Evolutionary conservation across 116 monocot species (phyloP), one percentile per base, ranked within the genome.

Genomic region (Thalassia testudinum): DNA sequence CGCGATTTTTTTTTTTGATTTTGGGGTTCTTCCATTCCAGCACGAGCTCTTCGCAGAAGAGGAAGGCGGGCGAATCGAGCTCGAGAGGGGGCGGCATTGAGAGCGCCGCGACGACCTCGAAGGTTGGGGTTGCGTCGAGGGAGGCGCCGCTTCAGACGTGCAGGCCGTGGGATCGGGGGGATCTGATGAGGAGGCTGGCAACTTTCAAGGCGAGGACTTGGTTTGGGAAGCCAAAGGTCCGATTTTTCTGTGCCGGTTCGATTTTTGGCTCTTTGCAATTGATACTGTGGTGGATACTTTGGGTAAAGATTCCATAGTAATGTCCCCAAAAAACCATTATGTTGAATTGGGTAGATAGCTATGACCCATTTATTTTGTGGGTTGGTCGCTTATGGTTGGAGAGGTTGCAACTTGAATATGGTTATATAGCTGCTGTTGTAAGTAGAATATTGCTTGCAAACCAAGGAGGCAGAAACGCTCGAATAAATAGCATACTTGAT

Each of bases 141-240:
- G 66, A 56, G 30, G 40, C 43, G 60, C 40, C 68, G 6, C 52
- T 65, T 0, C 69, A 59, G 26, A 21, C 58, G 2, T 95, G 95
- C 67, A 73, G 85, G 57, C 95, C 95, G 45, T 95, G 95, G 95
- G 95, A 95, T 66, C 84, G 95, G 12, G 66, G 65, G 24, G 95
- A 88, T 79, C 66, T 95, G 26, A 70, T 79, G 62, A 70, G 78
- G 49, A 58, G 88, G 37, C 48, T 95, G 42, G 68, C 82, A 3
- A 85, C 88, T 3, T 95, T 88, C 77, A 95, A 95, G 72, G 85
- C 95, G 65, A 88, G 85, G 85, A 95, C 95, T 49, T 95, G 89
- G 95, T 95, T 95, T 50, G 88, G 72, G 20, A 95, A 88, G 52
- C 95, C 95, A 25, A 85, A 95, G 85, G 95, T 95, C 65, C 7